These are phyloP conservation scores for Huntiella moniliformis DNA, from an alignment of 2,329 filamentous ascomycete species.

Conservation along the genomic window DNA sequence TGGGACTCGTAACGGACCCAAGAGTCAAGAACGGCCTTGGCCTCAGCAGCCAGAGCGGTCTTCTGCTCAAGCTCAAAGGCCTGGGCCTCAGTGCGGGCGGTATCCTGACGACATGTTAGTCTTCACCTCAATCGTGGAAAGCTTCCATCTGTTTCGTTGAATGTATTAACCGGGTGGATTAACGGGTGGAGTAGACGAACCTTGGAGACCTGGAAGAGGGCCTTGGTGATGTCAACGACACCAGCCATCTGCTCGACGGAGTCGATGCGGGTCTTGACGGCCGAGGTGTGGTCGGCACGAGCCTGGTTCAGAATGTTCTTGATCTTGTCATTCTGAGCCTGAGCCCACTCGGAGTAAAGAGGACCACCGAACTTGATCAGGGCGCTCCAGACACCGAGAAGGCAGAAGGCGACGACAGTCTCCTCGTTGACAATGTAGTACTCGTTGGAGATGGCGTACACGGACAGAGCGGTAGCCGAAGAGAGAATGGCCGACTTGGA, in stretches of 20 bases:
- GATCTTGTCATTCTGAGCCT: slow-evolving; percentile 78
- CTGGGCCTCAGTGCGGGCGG: slow-evolving; percentile 84
- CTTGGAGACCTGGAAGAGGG: slow-evolving; percentile 95
- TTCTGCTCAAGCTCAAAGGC: slow-evolving; percentile 95
- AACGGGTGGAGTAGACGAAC: slow-evolving; percentile 27
- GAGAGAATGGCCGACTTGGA: slow-evolving; percentile 97
- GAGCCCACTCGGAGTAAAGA: slow-evolving; percentile 80
- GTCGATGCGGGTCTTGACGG: slow-evolving; percentile 84
- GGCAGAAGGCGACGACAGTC: slow-evolving; percentile 79
- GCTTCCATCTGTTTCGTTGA: background rate
- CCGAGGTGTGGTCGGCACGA: slow-evolving; percentile 82
- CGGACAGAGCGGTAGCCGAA: slow-evolving; percentile 70
- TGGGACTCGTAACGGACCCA: slow-evolving; percentile 98
- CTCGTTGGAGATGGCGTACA: slow-evolving; percentile 97
- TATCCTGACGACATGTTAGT: slow-evolving; percentile 46
- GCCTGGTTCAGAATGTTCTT: slow-evolving; percentile 88
- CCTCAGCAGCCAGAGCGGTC: slow-evolving; percentile 79
- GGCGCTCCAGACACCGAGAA: slow-evolving; percentile 81
- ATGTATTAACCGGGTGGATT: background rate
- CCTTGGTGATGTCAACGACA: slow-evolving; percentile 93
- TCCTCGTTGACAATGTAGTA: slow-evolving; percentile 99
- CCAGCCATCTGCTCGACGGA: slow-evolving; percentile 87
- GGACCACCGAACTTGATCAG: slow-evolving; percentile 89
- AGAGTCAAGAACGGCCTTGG: slow-evolving; percentile 87
- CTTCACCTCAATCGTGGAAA: background rate